Conservation (phyloP, 805 yeast species). For the Crinitomyces ghanaensis region DNA sequence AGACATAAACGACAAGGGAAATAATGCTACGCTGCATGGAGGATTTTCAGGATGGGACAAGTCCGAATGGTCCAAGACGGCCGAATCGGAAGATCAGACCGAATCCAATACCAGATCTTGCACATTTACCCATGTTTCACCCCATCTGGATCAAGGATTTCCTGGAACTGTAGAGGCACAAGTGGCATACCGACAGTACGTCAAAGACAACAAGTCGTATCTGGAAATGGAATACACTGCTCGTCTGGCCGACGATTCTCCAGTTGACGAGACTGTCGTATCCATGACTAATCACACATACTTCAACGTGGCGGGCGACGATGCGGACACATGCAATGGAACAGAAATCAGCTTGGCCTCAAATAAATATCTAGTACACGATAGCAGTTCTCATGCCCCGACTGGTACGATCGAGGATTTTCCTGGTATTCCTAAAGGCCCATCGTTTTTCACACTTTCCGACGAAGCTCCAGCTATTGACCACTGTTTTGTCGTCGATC, state of each 20-base stretch:
- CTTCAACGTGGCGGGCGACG: slow-evolving; percentile 35
- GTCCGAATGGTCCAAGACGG: slow-evolving; percentile 27
- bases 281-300: slow-evolving; percentile 55
- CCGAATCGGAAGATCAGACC: slow-evolving; percentile 25
- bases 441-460: slow-evolving; percentile 20
- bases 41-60: slow-evolving; percentile 43
- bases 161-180: slow-evolving; percentile 43
- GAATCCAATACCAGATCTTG: slow-evolving; percentile 18
- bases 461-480: slow-evolving; percentile 32
- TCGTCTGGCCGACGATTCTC: slow-evolving; percentile 24
- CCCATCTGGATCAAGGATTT: slow-evolving; percentile 43
- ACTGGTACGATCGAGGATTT: slow-evolving; percentile 34
- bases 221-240: slow-evolving; percentile 41
- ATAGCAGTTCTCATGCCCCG: slow-evolving; percentile 29
- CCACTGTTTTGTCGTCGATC: slow-evolving; percentile 36
- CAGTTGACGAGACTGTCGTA: slow-evolving; percentile 37
- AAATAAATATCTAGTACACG: slow-evolving; percentile 34
- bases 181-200: slow-evolving; percentile 35
- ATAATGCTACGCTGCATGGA: slow-evolving; percentile 43
- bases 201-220: slow-evolving; percentile 21
- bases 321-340: slow-evolving; percentile 24
- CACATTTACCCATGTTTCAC: slow-evolving; percentile 33
- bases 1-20: slow-evolving; percentile 15
- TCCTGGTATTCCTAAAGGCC: slow-evolving; percentile 18
- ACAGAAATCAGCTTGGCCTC: slow-evolving; percentile 31